A percentile compares a stretch with the other conserved stretches of the same genome.
Evolutionary conservation across 2,329 filamentous ascomycete species (phyloP).

Genomic region (Aspergillus novoparasiticus): DNA sequence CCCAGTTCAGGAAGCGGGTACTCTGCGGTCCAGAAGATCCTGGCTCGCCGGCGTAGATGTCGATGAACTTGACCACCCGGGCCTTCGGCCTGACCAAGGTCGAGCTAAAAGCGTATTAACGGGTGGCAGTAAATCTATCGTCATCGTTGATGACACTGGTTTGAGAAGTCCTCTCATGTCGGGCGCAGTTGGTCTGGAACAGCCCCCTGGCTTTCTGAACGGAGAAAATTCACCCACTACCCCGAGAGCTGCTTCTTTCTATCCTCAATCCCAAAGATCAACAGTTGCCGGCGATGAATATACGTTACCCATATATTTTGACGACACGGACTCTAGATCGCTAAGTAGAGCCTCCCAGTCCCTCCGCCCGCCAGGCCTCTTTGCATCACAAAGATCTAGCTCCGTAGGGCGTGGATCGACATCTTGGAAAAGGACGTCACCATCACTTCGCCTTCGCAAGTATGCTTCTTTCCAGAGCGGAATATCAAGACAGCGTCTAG

Average conservation of each 20-base stretch:
- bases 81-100: constrained; percentile 20
- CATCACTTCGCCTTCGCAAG: constrained; percentile 43
- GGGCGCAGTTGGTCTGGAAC: constrained; percentile 33
- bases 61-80: neutral
- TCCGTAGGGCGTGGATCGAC: constrained; percentile 29
- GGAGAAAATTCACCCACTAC: constrained; percentile 13
- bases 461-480: constrained; percentile 50
- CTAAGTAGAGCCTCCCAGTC: constrained; percentile 16
- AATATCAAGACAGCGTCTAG: constrained; percentile 35
- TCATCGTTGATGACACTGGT: constrained; percentile 74
- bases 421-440: constrained; percentile 30
- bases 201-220: constrained; percentile 21
- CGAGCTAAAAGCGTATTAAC: constrained; percentile 63
- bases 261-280: constrained; percentile 24
- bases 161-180: constrained; percentile 42
- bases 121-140: constrained; percentile 82
- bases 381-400: constrained; percentile 29
- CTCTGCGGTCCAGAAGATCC: constrained; percentile 2
- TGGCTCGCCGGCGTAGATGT: constrained; percentile 5
- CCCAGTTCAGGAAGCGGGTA: constrained; percentile 6
- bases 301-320: constrained; percentile 33
- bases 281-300: constrained; percentile 29
- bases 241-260: constrained; percentile 20
- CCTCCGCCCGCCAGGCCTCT: constrained; percentile 20
- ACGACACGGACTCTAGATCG: constrained; percentile 21